phyloP scores from a whole-genome alignment of 1,284 basidiomycete species.

The Fomitopsis schrenkii region DNA sequence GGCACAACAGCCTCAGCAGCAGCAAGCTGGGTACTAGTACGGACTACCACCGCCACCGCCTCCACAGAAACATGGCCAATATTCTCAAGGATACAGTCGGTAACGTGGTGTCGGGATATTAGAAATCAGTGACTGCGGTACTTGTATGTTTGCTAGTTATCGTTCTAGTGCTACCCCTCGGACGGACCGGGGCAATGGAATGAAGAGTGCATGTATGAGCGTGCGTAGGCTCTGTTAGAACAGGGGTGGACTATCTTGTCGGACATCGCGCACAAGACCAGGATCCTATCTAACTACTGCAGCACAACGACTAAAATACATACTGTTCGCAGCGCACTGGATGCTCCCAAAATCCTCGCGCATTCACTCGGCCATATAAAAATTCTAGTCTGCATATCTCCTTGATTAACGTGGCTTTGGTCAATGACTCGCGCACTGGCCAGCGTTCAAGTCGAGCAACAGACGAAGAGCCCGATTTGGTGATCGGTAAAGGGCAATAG shows the following conservation, averaged over 20 bases:
- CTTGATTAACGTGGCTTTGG: too few relatives aligned
- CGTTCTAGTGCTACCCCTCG: not conserved
- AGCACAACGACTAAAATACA: too few relatives aligned
- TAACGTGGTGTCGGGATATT: not conserved
- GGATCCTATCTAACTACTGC: too few relatives aligned
- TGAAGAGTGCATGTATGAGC: not conserved
- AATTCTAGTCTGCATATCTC: too few relatives aligned
- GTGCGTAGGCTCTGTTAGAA: too few relatives aligned
- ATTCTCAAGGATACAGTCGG: slow-evolving; percentile 16
- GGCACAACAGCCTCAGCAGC: slow-evolving; percentile 22
- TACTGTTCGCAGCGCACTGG: too few relatives aligned
- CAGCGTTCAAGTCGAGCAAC: not conserved
- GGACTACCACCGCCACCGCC: slow-evolving; percentile 24
- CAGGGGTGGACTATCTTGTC: too few relatives aligned
- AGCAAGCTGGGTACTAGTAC: slow-evolving; percentile 21
- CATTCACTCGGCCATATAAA: too few relatives aligned
- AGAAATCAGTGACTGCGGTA: not conserved
- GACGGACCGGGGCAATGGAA: not conserved
- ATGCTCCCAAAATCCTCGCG: too few relatives aligned
- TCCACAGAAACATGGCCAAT: slow-evolving; percentile 18
- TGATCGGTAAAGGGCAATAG: slow-evolving; percentile 3
- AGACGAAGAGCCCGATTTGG: not conserved
- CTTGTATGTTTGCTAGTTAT: not conserved
- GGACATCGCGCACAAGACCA: too few relatives aligned
- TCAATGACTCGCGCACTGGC: too few relatives aligned